Base-by-base conservation (phyloP, 805 yeast species). In the Lachancea sp. region DNA sequence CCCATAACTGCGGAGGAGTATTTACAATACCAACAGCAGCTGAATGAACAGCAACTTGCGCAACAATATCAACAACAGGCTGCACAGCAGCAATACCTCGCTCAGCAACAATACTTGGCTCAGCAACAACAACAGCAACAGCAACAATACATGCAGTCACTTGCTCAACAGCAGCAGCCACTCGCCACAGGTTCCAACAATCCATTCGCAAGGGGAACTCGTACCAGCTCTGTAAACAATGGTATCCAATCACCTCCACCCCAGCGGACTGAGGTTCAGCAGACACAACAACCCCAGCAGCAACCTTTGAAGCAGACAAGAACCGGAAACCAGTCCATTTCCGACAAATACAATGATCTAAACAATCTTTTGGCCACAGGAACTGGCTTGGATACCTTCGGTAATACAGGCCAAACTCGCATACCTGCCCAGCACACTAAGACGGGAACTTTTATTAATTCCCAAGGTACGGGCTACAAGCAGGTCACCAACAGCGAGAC, bases 371-470 rank as follows among this genome's bases (percentile, higher is more conserved):
- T 90, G 48, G 86, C 92, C 9, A 75, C 78, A 32, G 97, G 96
- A 21, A 85, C 95, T 0, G 97, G 96, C 23, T 70, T 87, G 42
- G 98, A 89, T 65, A 89, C 97, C 0, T 92, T 85, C 61, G 66
- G 68, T 50, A 63, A 60, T 41, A 58, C 59, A 3, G 64, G 66
- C 34, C 59, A 60, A 12, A 51, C 70, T 6, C 79, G 96, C 66
- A 75, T 90, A 41, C 96, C 97, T 3, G 94, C 95, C 34, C 97
- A 90, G 56, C 90, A 84, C 60, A 90, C 97, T 1, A 77, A 75
- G 49, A 79, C 92, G 2, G 79, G 81, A 4, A 80, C 77, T 13
- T 88, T 89, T 58, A 73, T 90, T 52, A 87, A 84, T 63, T 84
- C 96, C 18, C 80, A 84, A 46, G 97, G 96, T 53, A 84, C 90